Conservation (phyloP, 805 yeast species). For the Saturnispora silvae region DNA sequence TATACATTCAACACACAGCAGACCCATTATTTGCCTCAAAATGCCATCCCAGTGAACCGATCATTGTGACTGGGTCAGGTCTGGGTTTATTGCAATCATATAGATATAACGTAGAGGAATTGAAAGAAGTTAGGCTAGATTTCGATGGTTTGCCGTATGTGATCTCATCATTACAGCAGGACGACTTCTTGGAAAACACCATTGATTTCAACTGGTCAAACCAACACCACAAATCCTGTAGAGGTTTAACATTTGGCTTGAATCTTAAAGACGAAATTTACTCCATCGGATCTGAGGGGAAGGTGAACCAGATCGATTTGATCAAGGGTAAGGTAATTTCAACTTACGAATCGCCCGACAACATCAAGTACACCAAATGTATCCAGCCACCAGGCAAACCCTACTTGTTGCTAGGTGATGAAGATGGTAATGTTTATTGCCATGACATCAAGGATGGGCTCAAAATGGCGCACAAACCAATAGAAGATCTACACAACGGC, state of each 20-base stretch:
- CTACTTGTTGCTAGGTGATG: conserved; percentile 52
- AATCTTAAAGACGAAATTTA: conserved; percentile 42
- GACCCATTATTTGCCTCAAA: conserved; percentile 71
- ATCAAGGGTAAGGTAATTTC: conserved; percentile 66
- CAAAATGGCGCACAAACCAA: conserved; percentile 32
- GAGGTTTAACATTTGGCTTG: conserved; percentile 59
- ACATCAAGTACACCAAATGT: conserved; percentile 29
- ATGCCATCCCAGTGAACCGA: conserved; percentile 65
- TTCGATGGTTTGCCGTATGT: conserved; percentile 25
- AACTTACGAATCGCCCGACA: conserved; percentile 28
- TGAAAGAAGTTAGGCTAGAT: conserved; percentile 26
- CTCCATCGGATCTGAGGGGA: conserved; percentile 71
- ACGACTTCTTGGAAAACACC: conserved; percentile 18
- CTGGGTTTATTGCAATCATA: conserved; percentile 65
- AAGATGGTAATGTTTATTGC: conserved; percentile 56
- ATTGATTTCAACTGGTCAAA: conserved; percentile 61
- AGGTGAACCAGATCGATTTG: conserved; percentile 62
- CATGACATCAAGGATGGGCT: conserved; percentile 41
- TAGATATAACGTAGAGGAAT: conserved; percentile 40
- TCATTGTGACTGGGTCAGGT: conserved; percentile 64
- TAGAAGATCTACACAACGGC: conserved; percentile 56
- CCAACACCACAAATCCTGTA: conserved; percentile 79
- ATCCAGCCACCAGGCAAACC: conserved; percentile 36
- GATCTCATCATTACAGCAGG: conserved; percentile 20
- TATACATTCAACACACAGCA: conserved; percentile 33